phyloP scores from a whole-genome alignment of 352 stramenopile genomes.

The Vaucheria bursata region DNA sequence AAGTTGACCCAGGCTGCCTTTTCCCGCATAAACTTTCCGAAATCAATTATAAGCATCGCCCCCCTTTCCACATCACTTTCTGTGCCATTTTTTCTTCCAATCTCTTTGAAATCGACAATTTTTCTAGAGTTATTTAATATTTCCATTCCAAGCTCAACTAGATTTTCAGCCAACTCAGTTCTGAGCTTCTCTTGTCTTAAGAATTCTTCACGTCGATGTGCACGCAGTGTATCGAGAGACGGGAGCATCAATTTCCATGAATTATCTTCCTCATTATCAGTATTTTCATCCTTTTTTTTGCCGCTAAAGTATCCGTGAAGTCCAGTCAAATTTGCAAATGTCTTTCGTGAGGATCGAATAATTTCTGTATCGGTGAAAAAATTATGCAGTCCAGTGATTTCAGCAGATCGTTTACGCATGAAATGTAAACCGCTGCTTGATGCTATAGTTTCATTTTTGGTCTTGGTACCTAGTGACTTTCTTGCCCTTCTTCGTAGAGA shows the following conservation, averaged over 20 bases:
- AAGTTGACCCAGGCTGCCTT: too few species aligned
- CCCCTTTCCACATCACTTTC: too few species aligned
- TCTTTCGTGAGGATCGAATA: not conserved
- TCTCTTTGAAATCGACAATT: too few species aligned
- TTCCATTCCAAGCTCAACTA: too few species aligned
- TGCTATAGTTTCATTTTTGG: slow-evolving; percentile 23
- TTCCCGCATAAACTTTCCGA: too few species aligned
- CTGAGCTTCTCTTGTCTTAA: not conserved
- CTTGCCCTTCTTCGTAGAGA: slow-evolving; percentile 26
- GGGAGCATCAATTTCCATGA: not conserved
- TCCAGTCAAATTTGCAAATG: not conserved
- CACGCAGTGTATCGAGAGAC: not conserved
- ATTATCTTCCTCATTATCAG: not conserved
- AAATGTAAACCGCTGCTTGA: slow-evolving; percentile 9
- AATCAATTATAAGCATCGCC: too few species aligned
- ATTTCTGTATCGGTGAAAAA: slow-evolving; percentile 36
- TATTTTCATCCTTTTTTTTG: not conserved
- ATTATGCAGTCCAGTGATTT: slow-evolving; percentile 18
- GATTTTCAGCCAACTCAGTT: not conserved
- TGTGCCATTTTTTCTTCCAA: too few species aligned
- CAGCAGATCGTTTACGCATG: slow-evolving; percentile 17
- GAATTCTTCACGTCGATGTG: not conserved
- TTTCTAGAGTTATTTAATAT: too few species aligned
- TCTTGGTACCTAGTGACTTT: slow-evolving; percentile 25
- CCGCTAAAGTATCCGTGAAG: not conserved